Percentiles rank a stretch among this genome's conserved stretches.
Conservation (phyloP, 495 filamentous ascomycete genomes). For the Trichoderma orchidacearum region DNA sequence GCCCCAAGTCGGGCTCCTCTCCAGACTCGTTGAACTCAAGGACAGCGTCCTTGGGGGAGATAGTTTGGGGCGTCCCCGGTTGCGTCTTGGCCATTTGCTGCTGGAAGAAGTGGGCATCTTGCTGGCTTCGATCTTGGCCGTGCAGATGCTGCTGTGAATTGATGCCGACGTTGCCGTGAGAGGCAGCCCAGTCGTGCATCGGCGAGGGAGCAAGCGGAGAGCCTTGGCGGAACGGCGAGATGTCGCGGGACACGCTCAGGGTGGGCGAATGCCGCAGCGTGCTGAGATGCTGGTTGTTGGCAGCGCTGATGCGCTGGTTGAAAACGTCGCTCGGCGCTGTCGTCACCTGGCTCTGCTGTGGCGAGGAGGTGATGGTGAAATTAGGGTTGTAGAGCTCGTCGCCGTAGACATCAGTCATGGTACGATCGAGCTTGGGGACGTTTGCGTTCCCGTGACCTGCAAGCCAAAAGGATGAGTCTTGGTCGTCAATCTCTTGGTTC, state of each 20-base stretch:
- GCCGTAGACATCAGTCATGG: constrained; percentile 70
- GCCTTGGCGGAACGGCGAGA: constrained; percentile 69
- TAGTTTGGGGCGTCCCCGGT: constrained; percentile 60
- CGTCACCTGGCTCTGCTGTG: not conserved
- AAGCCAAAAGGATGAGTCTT: constrained; percentile 18
- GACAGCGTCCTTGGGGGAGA: constrained; percentile 89
- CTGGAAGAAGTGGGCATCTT: constrained; percentile 38
- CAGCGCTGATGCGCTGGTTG: constrained; percentile 60
- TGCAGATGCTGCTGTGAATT: constrained; percentile 44
- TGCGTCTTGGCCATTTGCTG: constrained; percentile 34
- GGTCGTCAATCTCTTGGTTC: not conserved
- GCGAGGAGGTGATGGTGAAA: constrained; percentile 38
- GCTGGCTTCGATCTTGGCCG: constrained; percentile 43
- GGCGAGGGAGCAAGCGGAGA: constrained; percentile 49
- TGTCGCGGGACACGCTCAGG: constrained; percentile 43
- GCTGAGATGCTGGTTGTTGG: constrained; percentile 57
- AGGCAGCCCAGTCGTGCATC: constrained; percentile 26
- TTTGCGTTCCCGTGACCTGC: not conserved
- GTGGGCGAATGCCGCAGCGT: constrained; percentile 33
- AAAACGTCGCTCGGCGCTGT: constrained; percentile 48
- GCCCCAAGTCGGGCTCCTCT: constrained; percentile 52
- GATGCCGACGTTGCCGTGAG: constrained; percentile 23
- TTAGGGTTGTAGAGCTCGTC: constrained; percentile 76
- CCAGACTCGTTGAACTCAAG: constrained; percentile 62
- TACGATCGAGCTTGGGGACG: constrained; percentile 71